A percentile compares a stretch with the other conserved stretches of the same genome.
Conservation (phyloP, 2,329 filamentous ascomycete genomes). For the Fusarium continuum region DNA sequence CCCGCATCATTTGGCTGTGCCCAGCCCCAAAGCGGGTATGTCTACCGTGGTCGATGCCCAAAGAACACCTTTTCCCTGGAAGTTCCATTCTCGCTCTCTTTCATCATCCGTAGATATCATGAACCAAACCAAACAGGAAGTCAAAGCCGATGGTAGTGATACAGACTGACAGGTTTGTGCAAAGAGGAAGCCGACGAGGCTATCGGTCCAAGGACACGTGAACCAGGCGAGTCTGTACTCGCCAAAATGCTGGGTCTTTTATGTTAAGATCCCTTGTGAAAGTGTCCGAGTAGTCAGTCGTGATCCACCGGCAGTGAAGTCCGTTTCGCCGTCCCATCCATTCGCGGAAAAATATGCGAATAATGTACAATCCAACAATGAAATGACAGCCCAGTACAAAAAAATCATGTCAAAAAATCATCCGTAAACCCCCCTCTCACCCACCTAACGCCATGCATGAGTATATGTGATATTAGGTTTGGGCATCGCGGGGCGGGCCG, state of each 20-base stretch:
- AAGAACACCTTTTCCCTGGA: conserved; percentile 38
- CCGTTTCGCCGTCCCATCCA: conserved; percentile 49
- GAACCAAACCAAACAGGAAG: conserved; percentile 45
- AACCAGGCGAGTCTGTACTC: conserved; percentile 34
- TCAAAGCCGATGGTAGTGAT: conserved; percentile 46
- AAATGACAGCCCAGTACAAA: conserved; percentile 46
- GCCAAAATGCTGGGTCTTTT: conserved; percentile 21
- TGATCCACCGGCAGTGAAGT: conserved; percentile 46
- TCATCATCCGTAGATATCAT: conserved; percentile 45
- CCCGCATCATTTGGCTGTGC: conserved; percentile 35
- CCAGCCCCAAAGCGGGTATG: conserved; percentile 38
- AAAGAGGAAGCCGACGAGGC: conserved; percentile 37
- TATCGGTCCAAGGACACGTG: conserved; percentile 22
- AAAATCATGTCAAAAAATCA: conserved; percentile 46
- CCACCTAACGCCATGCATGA: conserved; percentile 44
- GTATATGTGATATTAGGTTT: conserved; percentile 46
- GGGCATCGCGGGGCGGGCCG: conserved; percentile 49
- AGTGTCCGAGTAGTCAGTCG: conserved; percentile 36
- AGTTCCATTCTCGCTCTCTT: conserved; percentile 40
- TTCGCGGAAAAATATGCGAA: conserved; percentile 52
- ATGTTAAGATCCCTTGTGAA: conserved; percentile 21
- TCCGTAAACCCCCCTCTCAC: conserved; percentile 31
- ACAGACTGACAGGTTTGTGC: conserved; percentile 42
- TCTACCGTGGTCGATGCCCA: conserved; percentile 42
- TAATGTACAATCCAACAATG: conserved; percentile 56